These are phyloP conservation scores for Fusarium staphyleae DNA, from an alignment of 2,329 filamentous ascomycete species.

Conservation along the genomic window DNA sequence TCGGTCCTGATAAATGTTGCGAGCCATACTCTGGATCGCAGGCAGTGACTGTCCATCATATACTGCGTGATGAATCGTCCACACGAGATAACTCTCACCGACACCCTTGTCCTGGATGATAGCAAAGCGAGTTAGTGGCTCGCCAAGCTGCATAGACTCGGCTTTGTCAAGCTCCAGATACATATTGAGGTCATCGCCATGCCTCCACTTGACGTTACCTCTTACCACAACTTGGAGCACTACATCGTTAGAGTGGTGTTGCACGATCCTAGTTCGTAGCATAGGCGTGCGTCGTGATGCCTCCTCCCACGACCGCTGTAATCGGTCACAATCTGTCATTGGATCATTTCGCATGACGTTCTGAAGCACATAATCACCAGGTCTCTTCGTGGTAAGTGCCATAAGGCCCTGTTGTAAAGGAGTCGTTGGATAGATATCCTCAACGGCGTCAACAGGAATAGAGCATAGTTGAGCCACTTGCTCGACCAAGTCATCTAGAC, in stretches of 20 bases:
- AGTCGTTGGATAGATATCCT: slow-evolving; percentile 59
- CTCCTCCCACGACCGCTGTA: slow-evolving; percentile 19
- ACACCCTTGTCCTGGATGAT: slow-evolving; percentile 3
- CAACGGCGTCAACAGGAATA: slow-evolving; percentile 36
- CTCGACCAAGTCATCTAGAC: background rate
- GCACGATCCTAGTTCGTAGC: slow-evolving; percentile 13
- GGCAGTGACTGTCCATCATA: slow-evolving; percentile 25
- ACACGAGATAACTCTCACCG: slow-evolving; percentile 10
- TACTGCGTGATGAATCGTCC: slow-evolving; percentile 29
- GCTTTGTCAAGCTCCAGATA: slow-evolving; percentile 9
- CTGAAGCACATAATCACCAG: slow-evolving; percentile 14
- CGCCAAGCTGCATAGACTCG: slow-evolving; percentile 10
- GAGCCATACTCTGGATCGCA: slow-evolving; percentile 8
- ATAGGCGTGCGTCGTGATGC: background rate
- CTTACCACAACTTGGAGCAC: slow-evolving; percentile 7
- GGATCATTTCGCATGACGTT: slow-evolving; percentile 4
- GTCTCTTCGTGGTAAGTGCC: slow-evolving; percentile 47
- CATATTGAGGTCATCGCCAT: background rate
- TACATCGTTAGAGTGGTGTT: background rate
- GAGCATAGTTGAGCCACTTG: slow-evolving; percentile 1
- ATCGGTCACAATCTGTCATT: background rate
- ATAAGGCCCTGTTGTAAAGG: slow-evolving; percentile 58
- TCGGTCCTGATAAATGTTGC: slow-evolving; percentile 4
- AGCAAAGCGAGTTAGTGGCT: slow-evolving; percentile 10
- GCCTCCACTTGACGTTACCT: background rate